Conservation (phyloP, 129 eudicot genomes). For the Saussurea involucrata region DNA sequence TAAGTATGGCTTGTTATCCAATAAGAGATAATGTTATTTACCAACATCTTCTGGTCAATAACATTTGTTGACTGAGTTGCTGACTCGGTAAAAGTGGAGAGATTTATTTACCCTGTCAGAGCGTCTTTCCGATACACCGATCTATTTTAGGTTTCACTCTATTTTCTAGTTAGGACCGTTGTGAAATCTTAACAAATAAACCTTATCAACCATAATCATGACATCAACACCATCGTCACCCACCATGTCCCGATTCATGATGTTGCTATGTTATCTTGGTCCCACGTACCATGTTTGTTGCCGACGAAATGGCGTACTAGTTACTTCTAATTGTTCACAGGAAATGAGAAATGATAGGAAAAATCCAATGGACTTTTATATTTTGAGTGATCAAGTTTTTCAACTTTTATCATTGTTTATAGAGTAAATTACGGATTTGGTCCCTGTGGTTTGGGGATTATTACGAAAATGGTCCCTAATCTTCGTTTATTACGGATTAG, state of each 20-base stretch:
- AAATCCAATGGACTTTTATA: background rate
- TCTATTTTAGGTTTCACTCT: background rate
- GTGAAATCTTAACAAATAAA: background rate
- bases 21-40: background rate
- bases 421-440: too few species aligned
- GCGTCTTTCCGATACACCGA: background rate
- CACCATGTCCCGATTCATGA: background rate
- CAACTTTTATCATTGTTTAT: too few species aligned
- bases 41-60: background rate
- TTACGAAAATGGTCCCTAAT: too few species aligned
- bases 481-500: too few species aligned
- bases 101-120: background rate
- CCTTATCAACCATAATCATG: background rate
- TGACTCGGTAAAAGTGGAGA: background rate
- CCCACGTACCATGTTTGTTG: background rate
- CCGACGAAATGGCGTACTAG: background rate
- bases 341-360: background rate
- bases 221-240: background rate
- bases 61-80: background rate
- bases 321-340: background rate
- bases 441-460: too few species aligned
- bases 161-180: background rate
- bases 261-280: background rate
- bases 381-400: background rate
- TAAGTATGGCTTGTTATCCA: too few species aligned